A percentile compares a stretch with the other conserved stretches of the same genome.
phyloP scores from a whole-genome alignment of 768 basidiomycete species.

The Phallus indusiatus region DNA sequence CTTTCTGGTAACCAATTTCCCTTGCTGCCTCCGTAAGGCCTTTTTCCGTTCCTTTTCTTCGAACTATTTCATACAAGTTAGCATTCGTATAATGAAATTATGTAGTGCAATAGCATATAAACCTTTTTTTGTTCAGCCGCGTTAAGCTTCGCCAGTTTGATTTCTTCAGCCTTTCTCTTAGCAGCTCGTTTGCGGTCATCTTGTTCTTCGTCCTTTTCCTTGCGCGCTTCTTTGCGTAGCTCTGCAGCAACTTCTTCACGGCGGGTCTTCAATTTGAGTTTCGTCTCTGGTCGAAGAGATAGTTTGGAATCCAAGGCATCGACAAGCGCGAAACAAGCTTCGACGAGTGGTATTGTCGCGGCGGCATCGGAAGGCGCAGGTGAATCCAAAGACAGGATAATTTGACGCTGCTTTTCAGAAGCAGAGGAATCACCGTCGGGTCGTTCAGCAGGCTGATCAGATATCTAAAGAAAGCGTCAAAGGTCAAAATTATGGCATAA shows the following conservation, averaged over 20 bases:
- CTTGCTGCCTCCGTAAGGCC: slow-evolving; percentile 57
- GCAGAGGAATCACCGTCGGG: slow-evolving; percentile 45
- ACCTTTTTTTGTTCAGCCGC: slow-evolving; percentile 81
- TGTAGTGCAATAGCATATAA: slow-evolving; percentile 4
- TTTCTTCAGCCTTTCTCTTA: slow-evolving; percentile 67
- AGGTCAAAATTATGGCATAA: slow-evolving; percentile 1
- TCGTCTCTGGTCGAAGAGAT: slow-evolving; percentile 73
- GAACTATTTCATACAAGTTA: slow-evolving; percentile 26
- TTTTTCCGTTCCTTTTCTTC: slow-evolving; percentile 76
- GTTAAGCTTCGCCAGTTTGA: slow-evolving; percentile 60
- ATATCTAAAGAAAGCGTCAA: slow-evolving; percentile 36
- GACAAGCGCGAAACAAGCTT: slow-evolving; percentile 63
- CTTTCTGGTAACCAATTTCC: slow-evolving; percentile 46
- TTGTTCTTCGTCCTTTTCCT: slow-evolving; percentile 39
- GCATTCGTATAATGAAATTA: slow-evolving; percentile 3
- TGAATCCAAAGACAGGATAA: slow-evolving; percentile 56
- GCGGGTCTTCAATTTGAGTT: slow-evolving; percentile 60
- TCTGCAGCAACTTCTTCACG: slow-evolving; percentile 64
- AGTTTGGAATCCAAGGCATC: slow-evolving; percentile 50
- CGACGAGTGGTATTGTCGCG: slow-evolving; percentile 50
- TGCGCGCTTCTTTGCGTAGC: slow-evolving; percentile 57
- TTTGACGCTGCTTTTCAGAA: slow-evolving; percentile 54
- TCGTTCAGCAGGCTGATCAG: slow-evolving; percentile 74
- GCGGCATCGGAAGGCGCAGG: slow-evolving; percentile 40
- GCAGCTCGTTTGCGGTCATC: slow-evolving; percentile 62